Conservation (phyloP, 2,329 filamentous ascomycete genomes). For the Zasmidium angulare region DNA sequence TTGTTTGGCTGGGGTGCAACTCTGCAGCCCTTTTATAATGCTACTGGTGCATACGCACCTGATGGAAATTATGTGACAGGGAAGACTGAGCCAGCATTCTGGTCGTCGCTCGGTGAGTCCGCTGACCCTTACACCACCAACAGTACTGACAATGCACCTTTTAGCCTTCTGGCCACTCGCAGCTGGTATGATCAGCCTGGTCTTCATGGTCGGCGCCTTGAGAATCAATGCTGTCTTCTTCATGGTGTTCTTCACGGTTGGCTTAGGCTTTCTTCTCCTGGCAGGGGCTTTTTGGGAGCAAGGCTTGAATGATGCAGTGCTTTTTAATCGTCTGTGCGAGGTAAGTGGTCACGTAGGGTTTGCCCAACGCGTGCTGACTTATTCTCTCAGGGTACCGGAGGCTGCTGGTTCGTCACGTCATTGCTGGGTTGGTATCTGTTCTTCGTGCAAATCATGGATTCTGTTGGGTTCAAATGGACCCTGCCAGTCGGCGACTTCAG, state of each 20-base stretch:
- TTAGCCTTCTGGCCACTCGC: constrained; percentile 11
- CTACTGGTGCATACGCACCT: constrained; percentile 12
- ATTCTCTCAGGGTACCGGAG: constrained; percentile 8
- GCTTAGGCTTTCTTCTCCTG: constrained; percentile 12
- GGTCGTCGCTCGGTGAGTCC: constrained; percentile 10
- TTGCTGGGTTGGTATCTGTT: constrained; percentile 21
- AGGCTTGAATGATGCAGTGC: constrained; percentile 8
- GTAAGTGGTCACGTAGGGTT: neutral
- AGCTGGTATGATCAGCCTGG: constrained; percentile 11
- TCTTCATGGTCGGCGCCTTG: constrained; percentile 16
- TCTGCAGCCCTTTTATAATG: constrained; percentile 18
- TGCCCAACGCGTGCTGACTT: neutral
- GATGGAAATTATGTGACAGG: constrained; percentile 8
- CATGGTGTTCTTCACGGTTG: constrained; percentile 16
- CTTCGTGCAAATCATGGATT: constrained; percentile 13
- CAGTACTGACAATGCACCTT: neutral
- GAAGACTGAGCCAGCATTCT: constrained; percentile 7
- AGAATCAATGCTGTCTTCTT: constrained; percentile 14
- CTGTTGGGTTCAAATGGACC: constrained; percentile 10
- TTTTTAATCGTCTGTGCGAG: constrained; percentile 6
- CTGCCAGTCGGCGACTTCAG: constrained; percentile 22
- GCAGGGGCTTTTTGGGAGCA: constrained; percentile 13
- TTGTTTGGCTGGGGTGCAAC: constrained; percentile 17
- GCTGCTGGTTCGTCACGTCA: constrained; percentile 12
- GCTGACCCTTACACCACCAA: neutral